Base-by-base conservation (phyloP, 805 yeast species). In the Maudiozyma turicensis region DNA sequence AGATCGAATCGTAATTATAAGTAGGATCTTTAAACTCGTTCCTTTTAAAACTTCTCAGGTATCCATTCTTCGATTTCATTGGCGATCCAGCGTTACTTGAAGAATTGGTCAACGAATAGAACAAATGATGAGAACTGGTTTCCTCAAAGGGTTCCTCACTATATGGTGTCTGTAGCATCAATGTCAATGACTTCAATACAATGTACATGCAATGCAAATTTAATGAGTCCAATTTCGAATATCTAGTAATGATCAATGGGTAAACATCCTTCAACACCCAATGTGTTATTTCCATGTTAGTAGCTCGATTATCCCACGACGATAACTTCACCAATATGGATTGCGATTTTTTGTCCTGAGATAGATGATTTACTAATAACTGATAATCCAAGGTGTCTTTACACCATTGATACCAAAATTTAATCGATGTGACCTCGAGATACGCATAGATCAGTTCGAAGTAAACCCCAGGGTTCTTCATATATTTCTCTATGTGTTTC, bases 371-470 rank as follows among this genome's bases (percentile, higher is more conserved):
- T 6, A 58, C 31, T 13, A 61, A 46, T 3, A 44, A 31, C 7
- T 48, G n/a, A 0, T 52, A n/a, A 30, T 55, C 51, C 10, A 60
- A 33, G 47, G 57, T 53, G 6, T 48, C 44, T 2, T 50, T 46
- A 47, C 65, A 60, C 67, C 67, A 63, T 9, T 52, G 50, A 31
- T 57, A 55, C 65, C 65, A 63, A 40, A 52, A 58, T n/a, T 47
- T 48, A 8, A 51, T 48, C 1, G 64, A 53, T 3, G 58, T 55
- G 29, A 45, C 52, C 13, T 59, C 61, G 28, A 59, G 48, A 37
- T 50, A 59, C 31, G 48, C 54, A 44, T 57, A 57, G n/a, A 58
- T 40, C 8, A 60, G 43, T 30, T 59, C 58, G 15, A 63, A 52
- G 29, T 52, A 52, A 11, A 61, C 47, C 5, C 47, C 35, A 11